Base-by-base conservation (phyloP, 2,329 filamentous ascomycete species). In the Phialemoniopsis sp. region DNA sequence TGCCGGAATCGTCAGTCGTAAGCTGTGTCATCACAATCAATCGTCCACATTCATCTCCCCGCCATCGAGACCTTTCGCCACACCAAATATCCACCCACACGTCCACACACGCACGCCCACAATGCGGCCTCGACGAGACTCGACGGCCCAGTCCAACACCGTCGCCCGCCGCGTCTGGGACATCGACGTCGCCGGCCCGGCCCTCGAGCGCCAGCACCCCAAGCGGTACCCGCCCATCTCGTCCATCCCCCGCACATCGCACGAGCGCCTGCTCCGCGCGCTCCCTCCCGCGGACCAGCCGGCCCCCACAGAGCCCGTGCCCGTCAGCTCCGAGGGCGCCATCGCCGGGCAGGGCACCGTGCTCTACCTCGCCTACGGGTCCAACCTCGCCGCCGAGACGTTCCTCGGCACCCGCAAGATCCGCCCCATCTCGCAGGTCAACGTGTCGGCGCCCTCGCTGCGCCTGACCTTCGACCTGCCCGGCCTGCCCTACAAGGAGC, bases 291-390 rank as follows among this genome's bases (percentile, higher is more conserved):
- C n/a, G n/a, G n/a, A n/a, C n/a, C n/a, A 29, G 38, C 36, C 16
- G 34, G 41, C 38, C 30, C 45, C 46, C 35, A 49, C 48, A 17
- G 39, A 49, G 30, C 53, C 58, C 12, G 52, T 52, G 8, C 44
- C 50, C 33, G 46, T 50, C 28, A 49, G 49, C 8, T 41, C 53
- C 28, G 44, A 50, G 10, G 33, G 40, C 13, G 26, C 46, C 13
- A 40, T 51, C 32, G 44, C 56, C 32, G 36, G 50, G n/a, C 36
- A 49, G 7, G 49, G 51, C 13, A 85, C 85, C 2, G 72, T 89
- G 18, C 74, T 90, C 37, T 91, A 91, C 59, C 78, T 91, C 16
- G 91, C 90, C 10, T 97, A 96, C 58, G 93, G 91, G 49, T 95
- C 89, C 38, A 97, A 97, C 59, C 77, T 97, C 45, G 80, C 76